A percentile compares a stretch with the other conserved stretches of the same genome.
These are phyloP conservation scores for Kentomonas sorsogonicus DNA, from an alignment of 208 protist species.

Conservation along the genomic window DNA sequence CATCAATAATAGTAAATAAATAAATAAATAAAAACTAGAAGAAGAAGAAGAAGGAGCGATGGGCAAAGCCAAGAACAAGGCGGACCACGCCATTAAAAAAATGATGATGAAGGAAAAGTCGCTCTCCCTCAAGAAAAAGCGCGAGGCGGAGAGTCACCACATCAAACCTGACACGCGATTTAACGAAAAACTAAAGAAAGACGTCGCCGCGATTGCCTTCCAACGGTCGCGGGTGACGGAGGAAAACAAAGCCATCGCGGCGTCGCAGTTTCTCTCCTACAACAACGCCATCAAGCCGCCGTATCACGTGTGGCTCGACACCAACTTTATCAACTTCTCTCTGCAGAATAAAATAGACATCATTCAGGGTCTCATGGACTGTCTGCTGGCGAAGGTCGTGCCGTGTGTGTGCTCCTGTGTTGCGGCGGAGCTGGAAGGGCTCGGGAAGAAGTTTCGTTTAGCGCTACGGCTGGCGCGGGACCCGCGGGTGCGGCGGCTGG, in stretches of 20 bases:
- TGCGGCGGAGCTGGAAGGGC: slow-evolving; percentile 98
- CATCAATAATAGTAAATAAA: slow-evolving; percentile 2
- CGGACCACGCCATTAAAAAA: slow-evolving; percentile 81
- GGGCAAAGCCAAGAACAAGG: slow-evolving; percentile 71
- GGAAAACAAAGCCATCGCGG: slow-evolving; percentile 37
- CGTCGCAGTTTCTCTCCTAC: slow-evolving; percentile 96
- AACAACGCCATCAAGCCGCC: slow-evolving; percentile 97
- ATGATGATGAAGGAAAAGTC: slow-evolving; percentile 90
- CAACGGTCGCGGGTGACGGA: slow-evolving; percentile 58
- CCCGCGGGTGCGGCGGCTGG: slow-evolving; percentile 95
- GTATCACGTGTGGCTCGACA: slow-evolving; percentile 98
- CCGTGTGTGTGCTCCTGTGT: slow-evolving; percentile 99
- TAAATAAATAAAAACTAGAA: not conserved
- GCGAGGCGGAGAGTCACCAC: slow-evolving; percentile 74
- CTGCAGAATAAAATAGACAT: slow-evolving; percentile 99
- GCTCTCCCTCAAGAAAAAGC: slow-evolving; percentile 79
- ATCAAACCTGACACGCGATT: slow-evolving; percentile 19
- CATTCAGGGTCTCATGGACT: slow-evolving; percentile 97
- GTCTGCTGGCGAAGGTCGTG: slow-evolving; percentile 98
- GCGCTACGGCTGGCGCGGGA: slow-evolving; percentile 95
- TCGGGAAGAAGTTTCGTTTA: slow-evolving; percentile 95
- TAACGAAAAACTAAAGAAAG: slow-evolving; percentile 30
- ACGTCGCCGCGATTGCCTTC: slow-evolving; percentile 65
- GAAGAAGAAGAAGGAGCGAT: slow-evolving; percentile 18
- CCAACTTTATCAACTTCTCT: slow-evolving; percentile 99